Evolutionary conservation across 306 rosid species (phyloP), one percentile per base, ranked within the genome.

Genomic region (Pueraria montana): DNA sequence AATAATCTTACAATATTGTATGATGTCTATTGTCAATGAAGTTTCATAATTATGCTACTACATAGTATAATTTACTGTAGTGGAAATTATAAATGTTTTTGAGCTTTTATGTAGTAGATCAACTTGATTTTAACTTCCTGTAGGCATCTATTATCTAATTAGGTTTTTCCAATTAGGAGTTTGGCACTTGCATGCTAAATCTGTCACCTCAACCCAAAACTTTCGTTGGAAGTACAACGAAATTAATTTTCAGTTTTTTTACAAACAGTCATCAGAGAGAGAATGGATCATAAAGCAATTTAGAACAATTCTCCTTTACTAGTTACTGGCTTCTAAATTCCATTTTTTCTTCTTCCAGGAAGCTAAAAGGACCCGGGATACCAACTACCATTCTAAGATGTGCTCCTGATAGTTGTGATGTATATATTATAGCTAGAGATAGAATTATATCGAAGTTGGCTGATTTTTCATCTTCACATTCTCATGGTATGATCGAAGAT

Each of bases 301-400:
- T 30, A 70, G n/a, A 83, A 52, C 26, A 83, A 2, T 80, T 61
- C 61, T 59, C 63, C 8, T 48, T 68, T 52, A 69, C 30, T 26
- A 69, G 40, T 34, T 34, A 68, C 17, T 27, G 27, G 78, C 53
- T 40, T 49, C 70, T 68, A 61, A 79, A 70, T 59, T 76, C 52
- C 4, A 50, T 24, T 65, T 84, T 68, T 83, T 79, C 58, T 74
- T 81, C 24, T 20, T 38, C 75, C 84, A 96, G 99, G 94, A 93
- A 87, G 88, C 84, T 93, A 55, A 95, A 91, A 85, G 95, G 98
- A 83, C 93, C 91, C 40, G 93, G 89, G 64, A 85, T 96, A 82
- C 91, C 97, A 36, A 70, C 89, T 21, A 80, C 85, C 45, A 86
- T 93, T 83, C 84, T 93, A 74, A 82, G 83, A 82, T 53, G 72